Evolutionary conservation across 2,329 filamentous ascomycete species (phyloP).

Genomic region (Colletotrichum viniferum): DNA sequence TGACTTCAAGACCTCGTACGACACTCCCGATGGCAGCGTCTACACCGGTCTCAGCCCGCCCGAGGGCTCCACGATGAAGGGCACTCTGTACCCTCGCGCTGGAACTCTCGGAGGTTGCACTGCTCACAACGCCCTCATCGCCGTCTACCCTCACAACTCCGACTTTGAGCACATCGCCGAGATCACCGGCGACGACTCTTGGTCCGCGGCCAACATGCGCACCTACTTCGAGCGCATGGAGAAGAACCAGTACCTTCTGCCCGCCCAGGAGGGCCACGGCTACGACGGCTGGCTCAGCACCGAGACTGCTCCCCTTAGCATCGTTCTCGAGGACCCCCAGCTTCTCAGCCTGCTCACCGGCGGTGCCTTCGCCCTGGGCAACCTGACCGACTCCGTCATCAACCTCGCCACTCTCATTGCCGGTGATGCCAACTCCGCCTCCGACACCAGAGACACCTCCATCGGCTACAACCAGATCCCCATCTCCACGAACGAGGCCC

Average conservation of each 20-base stretch:
- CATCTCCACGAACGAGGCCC: slow-evolving; percentile 52
- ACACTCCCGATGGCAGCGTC: slow-evolving; percentile 50
- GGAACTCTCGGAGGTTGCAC: slow-evolving; percentile 62
- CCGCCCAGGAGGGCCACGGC: slow-evolving; percentile 47
- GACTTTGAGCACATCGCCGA: slow-evolving; percentile 58
- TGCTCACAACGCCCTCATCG: slow-evolving; percentile 59
- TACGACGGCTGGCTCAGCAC: slow-evolving; percentile 62
- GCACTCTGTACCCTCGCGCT: slow-evolving; percentile 62
- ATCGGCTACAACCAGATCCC: slow-evolving; percentile 63
- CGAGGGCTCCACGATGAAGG: slow-evolving; percentile 52
- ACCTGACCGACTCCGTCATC: slow-evolving; percentile 28
- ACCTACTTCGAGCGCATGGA: slow-evolving; percentile 60
- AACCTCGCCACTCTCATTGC: slow-evolving; percentile 41
- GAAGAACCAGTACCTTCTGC: slow-evolving; percentile 53
- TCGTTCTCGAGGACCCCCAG: slow-evolving; percentile 56
- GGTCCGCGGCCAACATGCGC: slow-evolving; percentile 62
- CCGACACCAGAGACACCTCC: slow-evolving; percentile 45
- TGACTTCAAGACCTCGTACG: slow-evolving; percentile 65
- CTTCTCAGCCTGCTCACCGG: slow-evolving; percentile 56
- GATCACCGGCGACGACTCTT: slow-evolving; percentile 60
- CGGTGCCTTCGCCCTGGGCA: slow-evolving; percentile 54
- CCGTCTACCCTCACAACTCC: slow-evolving; percentile 54
- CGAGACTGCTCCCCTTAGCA: slow-evolving; percentile 51
- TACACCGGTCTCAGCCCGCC: slow-evolving; percentile 61
- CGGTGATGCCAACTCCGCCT: slow-evolving; percentile 56